Evolutionary conservation across 345 rosid genomes (phyloP), one percentile per base, ranked within the genome.

Genomic region (Arabis alpina): DNA sequence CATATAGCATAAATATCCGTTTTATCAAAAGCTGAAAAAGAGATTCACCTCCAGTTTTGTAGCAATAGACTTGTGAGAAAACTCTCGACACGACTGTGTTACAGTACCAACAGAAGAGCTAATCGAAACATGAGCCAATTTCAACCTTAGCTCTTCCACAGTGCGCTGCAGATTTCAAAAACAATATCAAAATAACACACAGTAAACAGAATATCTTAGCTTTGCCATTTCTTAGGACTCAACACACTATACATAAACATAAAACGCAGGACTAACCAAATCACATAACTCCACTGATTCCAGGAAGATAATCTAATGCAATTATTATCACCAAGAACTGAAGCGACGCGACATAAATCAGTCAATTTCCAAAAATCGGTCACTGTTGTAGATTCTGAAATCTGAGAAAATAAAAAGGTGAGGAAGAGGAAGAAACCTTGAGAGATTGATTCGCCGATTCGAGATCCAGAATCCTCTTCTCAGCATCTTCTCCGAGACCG

Each of bases 101-200:
- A 70, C 73, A 57, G 76, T 77, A 53, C 80, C 82, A 64, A 70
- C 84, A 61, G 75, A 80, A 34, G 90, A 81, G 58, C 64, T 76
- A 36, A 86, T 52, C 0, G 88, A 80, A 48, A 78, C 81, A 71
- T 74, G 74, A 19, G 68, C 78, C 45, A 76, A 53, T 73, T 88
- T 88, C 57, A 55, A 61, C 58, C 81, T 85, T 73, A 87, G 70
- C 57, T 85, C 88, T 72, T 82, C 86, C 14, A 91, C 83, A 79
- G 87, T 89, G 54, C 82, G 73, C 98, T 88, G 89, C 61, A 65
- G 76, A 32, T 65, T 57, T 43, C 25, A 10, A 6, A 57, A 15
- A 51, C 13, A 72, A 27, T 4, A 58, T 28, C 30, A 56, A 5
- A 40, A 65, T 47, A 19, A 15, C 28, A 15, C 45, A 39, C 23